Percentiles rank a stretch among this genome's conserved stretches.
Conservation (phyloP, 306 rosid genomes). For the Morella rubra region DNA sequence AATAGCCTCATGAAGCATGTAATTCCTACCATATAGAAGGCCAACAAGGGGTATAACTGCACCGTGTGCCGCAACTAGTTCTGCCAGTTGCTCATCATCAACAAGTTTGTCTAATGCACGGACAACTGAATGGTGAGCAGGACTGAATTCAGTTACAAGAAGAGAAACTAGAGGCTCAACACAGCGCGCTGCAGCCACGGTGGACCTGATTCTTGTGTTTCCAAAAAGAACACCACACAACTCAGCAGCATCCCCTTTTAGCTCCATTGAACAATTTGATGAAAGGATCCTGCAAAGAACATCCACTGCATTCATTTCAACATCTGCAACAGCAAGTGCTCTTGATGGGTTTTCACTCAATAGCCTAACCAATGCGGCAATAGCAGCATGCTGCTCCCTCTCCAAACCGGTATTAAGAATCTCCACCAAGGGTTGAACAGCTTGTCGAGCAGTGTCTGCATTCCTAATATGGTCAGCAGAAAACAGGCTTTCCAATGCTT, state of each 20-base stretch:
- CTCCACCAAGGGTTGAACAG: slow-evolving; percentile 98
- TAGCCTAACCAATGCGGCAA: slow-evolving; percentile 89
- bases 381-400: slow-evolving; percentile 97
- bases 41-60: slow-evolving; percentile 95
- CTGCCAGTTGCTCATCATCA: slow-evolving; percentile 97
- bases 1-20: slow-evolving; percentile 90
- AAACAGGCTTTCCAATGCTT: slow-evolving; percentile 95
- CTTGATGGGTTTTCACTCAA: slow-evolving; percentile 96
- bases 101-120: slow-evolving; percentile 95
- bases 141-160: slow-evolving; percentile 77
- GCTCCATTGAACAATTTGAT: slow-evolving; percentile 80
- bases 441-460: slow-evolving; percentile 91
- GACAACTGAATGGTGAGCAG: slow-evolving; percentile 89
- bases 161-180: slow-evolving; percentile 97
- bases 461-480: slow-evolving; percentile 96
- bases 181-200: slow-evolving; percentile 87
- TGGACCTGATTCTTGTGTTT: slow-evolving; percentile 93
- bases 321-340: slow-evolving; percentile 96
- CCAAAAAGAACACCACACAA: slow-evolving; percentile 92
- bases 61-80: slow-evolving; percentile 88
- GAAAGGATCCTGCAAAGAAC: slow-evolving; percentile 97
- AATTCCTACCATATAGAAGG: slow-evolving; percentile 81
- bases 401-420: slow-evolving; percentile 93
- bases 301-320: slow-evolving; percentile 99
- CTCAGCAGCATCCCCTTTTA: slow-evolving; percentile 98